Conservation (phyloP, 192 early-diverging fungal genomes). For the Glomus cerebriforme region DNA sequence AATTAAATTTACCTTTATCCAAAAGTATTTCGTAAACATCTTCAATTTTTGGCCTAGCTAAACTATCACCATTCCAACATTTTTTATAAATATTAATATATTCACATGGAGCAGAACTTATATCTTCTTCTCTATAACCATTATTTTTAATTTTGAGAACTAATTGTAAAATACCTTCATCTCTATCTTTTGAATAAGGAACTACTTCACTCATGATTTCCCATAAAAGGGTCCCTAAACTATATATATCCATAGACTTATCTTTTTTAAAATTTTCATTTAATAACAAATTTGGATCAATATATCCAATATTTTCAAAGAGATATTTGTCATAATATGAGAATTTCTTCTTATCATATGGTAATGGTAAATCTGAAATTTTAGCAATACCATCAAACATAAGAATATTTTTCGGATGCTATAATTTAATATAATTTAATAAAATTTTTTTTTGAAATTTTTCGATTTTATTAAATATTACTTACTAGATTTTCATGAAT, state of each 20-base stretch:
- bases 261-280: not conserved
- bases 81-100: not conserved
- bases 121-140: not conserved
- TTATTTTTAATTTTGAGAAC: not conserved
- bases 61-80: not conserved
- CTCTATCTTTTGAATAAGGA: not conserved
- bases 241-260: not conserved
- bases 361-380: not conserved
- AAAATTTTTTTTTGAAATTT: too few relatives aligned
- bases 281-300: not conserved
- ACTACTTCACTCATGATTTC: not conserved
- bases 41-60: not conserved
- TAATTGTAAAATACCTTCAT: not conserved
- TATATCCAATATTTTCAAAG: not conserved
- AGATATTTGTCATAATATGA: not conserved
- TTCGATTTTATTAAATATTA: not conserved
- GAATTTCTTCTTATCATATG: not conserved
- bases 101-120: not conserved
- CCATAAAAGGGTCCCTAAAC: not conserved
- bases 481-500: not conserved
- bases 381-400: not conserved
- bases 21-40: not conserved
- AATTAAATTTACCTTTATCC: too few relatives aligned
- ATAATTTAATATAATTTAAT: not conserved
- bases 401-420: not conserved